These are phyloP conservation scores for Whalleya microplaca DNA, from an alignment of 2,329 filamentous ascomycete genomes.

Conservation along the genomic window DNA sequence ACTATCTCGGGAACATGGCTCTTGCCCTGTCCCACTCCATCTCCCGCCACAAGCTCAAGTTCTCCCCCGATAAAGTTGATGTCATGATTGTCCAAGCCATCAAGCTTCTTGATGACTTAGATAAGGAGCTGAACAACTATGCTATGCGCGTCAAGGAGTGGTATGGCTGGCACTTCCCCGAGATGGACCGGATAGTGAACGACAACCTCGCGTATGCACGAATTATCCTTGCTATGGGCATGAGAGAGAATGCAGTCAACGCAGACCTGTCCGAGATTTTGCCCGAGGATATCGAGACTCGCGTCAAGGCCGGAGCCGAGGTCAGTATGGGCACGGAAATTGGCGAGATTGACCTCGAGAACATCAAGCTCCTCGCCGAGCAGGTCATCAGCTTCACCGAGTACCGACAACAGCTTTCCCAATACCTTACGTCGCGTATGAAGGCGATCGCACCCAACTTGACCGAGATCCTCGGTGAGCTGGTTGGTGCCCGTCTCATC, in stretches of 20 bases:
- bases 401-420: constrained; percentile 84
- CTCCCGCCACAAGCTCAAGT: constrained; percentile 97
- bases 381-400: constrained; percentile 92
- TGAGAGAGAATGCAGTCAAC: constrained; percentile 77
- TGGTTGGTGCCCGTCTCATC: constrained; percentile 93
- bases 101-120: constrained; percentile 88
- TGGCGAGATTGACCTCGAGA: constrained; percentile 86
- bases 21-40: constrained; percentile 96
- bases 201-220: constrained; percentile 95
- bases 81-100: constrained; percentile 99
- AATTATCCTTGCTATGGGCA: constrained; percentile 86
- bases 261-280: constrained; percentile 87
- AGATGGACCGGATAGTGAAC: constrained; percentile 95
- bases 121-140: constrained; percentile 98
- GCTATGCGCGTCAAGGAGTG: constrained; percentile 99
- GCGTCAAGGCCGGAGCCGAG: constrained; percentile 92
- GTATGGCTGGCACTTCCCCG: constrained; percentile 99
- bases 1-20: constrained; percentile 91
- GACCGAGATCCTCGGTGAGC: constrained; percentile 87
- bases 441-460: constrained; percentile 95
- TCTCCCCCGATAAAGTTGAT: constrained; percentile 97
- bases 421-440: constrained; percentile 92
- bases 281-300: constrained; percentile 90
- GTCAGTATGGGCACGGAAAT: constrained; percentile 99
- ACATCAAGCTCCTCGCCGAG: constrained; percentile 88